Conservation (phyloP, 345 rosid genomes). For the Salix exigua region DNA sequence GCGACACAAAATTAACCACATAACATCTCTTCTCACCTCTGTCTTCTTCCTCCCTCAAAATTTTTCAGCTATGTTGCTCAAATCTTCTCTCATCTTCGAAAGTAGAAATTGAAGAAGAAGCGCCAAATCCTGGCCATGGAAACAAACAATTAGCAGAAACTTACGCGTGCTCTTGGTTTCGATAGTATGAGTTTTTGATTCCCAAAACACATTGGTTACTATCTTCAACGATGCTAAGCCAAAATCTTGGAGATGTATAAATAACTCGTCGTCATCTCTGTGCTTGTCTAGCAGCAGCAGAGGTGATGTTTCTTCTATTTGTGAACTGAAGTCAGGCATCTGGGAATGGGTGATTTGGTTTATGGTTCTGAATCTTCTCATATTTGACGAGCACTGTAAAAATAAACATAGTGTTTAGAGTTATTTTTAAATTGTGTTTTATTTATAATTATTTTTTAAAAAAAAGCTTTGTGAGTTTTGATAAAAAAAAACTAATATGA, state of each 20-base stretch:
- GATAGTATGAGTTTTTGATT: slow-evolving; percentile 63
- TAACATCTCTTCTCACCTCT: no score
- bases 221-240: no score
- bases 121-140: slow-evolving; percentile 6
- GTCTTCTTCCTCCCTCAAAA: no score
- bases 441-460: no score
- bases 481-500: no score
- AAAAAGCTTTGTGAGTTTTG: no score
- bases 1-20: no score
- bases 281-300: slow-evolving; percentile 7
- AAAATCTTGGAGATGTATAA: no score
- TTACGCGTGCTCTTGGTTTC: slow-evolving; percentile 61
- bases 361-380: no score
- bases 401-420: no score
- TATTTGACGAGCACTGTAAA: no score
- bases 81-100: background rate
- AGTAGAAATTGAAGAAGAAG: background rate
- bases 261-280: background rate
- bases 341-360: slow-evolving; percentile 58
- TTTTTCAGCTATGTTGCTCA: background rate
- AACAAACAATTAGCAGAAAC: background rate
- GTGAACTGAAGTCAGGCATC: slow-evolving; percentile 41
- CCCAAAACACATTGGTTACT: slow-evolving; percentile 57
- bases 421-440: no score
- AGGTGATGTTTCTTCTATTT: slow-evolving; percentile 25